Evolutionary conservation across 2,329 filamentous ascomycete species (phyloP), one percentile per base, ranked within the genome.

Genomic region (Monilinia laxa): DNA sequence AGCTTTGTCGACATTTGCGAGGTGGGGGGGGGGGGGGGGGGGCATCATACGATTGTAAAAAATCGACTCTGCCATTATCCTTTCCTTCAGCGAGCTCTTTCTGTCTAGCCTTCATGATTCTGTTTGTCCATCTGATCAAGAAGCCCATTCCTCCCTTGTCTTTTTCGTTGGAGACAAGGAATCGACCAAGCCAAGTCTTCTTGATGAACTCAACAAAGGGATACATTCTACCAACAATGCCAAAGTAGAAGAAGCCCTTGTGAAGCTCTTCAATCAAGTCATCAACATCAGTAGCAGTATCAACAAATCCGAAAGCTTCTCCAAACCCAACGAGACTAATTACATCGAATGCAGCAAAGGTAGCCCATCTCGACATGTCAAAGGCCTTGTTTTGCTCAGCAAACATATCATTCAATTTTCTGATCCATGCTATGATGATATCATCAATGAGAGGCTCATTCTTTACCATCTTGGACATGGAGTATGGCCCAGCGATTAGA

Each of bases 371-470:
- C 0, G 82, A 76, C 71, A 87, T 47, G 16, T 40, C 38, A 40
- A 11, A 40, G 12, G 38, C 31, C 31, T 35, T 35, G 31, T 35
- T 35, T 35, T 35, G 31, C 31, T 35, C 4, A 35, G 31, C 31
- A 35, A 35, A 35, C 5, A 35, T 5, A 35, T 35, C 31, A 35
- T 35, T 35, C 31, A 35, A 35, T 35, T 35, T 35, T 35, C 31
- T 35, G 31, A 35, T 35, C 31, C 31, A 87, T n/a, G 79, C 75
- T 2, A 73, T 66, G 57, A 87, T 84, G 12, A 81, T 78, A 2
- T 73, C 69, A 67, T 87, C 84, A 3, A 88, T 78, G 40, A 87
- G 70, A 0, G 83, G 81, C 73, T 87, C 85, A 81, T 85, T 87
- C 70, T 81, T 83, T 75, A 83, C 84, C 70, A 87, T 81, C 70